Conservation (phyloP, 2,329 filamentous ascomycete genomes). For the Escovopsis sp. region DNA sequence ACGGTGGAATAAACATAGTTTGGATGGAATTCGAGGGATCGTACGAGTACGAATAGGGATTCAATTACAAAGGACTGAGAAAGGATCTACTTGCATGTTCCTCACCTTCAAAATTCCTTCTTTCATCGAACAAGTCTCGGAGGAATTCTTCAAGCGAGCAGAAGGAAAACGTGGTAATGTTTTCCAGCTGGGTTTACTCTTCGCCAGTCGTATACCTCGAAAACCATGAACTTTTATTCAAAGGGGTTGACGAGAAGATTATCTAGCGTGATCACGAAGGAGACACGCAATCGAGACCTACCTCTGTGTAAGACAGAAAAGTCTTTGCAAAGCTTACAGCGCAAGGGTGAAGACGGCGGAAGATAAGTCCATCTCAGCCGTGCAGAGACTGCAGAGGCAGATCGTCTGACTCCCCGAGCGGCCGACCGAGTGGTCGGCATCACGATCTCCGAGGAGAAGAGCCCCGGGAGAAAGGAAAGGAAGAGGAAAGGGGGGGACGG, state of each 20-base stretch:
- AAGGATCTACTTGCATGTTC: conserved; percentile 35
- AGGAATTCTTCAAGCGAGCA: conserved; percentile 73
- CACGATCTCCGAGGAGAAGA: conserved; percentile 4
- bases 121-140: conserved; percentile 46
- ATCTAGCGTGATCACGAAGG: conserved; percentile 44
- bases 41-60: not conserved
- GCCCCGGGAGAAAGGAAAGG: not conserved
- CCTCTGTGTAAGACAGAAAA: not conserved
- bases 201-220: conserved; percentile 90
- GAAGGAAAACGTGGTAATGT: conserved; percentile 35
- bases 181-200: conserved; percentile 47
- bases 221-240: conserved; percentile 44
- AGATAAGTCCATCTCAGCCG: not conserved
- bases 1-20: too few relatives aligned
- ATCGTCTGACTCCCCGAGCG: not conserved
- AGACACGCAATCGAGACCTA: not conserved
- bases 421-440: conserved; percentile 1
- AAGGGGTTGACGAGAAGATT: conserved; percentile 75
- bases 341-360: not conserved
- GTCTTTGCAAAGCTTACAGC: not conserved
- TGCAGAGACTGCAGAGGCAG: conserved; percentile 3
- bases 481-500: conserved; percentile 4
- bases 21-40: not conserved
- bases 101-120: conserved; percentile 76
- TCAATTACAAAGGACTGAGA: not conserved